phyloP scores from a whole-genome alignment of 2,329 filamentous ascomycete species.

The Ophiostoma australiae region DNA sequence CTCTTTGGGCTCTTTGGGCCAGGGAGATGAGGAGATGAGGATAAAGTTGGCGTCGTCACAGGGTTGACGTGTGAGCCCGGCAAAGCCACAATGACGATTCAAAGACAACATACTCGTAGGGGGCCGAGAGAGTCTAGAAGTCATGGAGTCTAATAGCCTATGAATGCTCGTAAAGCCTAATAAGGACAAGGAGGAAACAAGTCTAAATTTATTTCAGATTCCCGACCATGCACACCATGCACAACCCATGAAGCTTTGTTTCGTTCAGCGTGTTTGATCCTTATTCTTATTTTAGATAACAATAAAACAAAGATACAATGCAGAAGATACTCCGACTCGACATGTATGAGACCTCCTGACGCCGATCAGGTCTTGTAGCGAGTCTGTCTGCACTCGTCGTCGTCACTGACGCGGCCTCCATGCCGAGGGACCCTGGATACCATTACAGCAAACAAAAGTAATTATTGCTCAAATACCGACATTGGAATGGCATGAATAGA shows the following conservation, averaged over 20 bases:
- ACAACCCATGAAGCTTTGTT: neutral
- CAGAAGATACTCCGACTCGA: neutral
- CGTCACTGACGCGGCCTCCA: slow-evolving; percentile 1
- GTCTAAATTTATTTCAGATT: neutral
- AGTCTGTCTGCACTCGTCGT: neutral
- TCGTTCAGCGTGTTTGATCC: neutral
- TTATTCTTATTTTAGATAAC: neutral
- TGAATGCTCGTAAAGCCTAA: neutral
- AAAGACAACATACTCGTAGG: neutral
- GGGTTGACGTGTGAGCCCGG: neutral
- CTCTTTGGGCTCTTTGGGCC: neutral
- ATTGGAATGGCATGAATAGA: neutral
- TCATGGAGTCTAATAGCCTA: too few relatives aligned
- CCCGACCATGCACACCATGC: neutral
- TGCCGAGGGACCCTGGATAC: neutral
- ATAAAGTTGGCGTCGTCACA: neutral
- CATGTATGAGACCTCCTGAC: neutral
- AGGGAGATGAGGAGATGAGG: neutral
- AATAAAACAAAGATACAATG: neutral
- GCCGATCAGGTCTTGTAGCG: neutral
- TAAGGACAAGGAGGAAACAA: neutral
- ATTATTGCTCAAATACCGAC: neutral
- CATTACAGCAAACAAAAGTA: neutral
- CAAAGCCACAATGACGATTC: slow-evolving; percentile 1
- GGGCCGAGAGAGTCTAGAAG: neutral